Evolutionary conservation across 768 basidiomycete genomes (phyloP).

Genomic region (Steccherinum ochraceum): DNA sequence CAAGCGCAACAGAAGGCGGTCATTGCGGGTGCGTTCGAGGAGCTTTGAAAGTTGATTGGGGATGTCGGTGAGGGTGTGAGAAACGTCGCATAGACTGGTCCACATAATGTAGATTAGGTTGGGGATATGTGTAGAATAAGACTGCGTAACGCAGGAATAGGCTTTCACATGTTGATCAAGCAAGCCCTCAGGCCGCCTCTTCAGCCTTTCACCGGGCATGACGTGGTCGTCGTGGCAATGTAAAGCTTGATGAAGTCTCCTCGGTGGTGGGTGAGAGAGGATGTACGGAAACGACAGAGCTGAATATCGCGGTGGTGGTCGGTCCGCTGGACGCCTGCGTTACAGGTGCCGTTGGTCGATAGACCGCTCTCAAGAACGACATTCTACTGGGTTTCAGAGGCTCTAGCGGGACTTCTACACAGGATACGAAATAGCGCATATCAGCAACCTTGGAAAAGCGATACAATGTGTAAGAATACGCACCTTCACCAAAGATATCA

Average conservation of each 20-base stretch:
- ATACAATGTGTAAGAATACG: not conserved
- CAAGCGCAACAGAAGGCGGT: constrained; percentile 56
- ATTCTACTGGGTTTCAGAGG: not conserved
- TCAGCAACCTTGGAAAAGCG: not conserved
- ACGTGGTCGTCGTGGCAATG: no score
- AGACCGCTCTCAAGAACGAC: no score
- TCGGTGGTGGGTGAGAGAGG: no score
- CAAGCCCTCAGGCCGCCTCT: not conserved
- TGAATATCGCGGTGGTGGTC: not conserved
- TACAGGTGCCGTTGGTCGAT: not conserved
- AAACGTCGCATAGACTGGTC: not conserved
- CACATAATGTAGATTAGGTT: not conserved
- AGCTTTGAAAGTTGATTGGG: constrained; percentile 16
- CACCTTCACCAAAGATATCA: not conserved
- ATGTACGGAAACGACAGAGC: not conserved
- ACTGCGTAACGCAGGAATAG: not conserved
- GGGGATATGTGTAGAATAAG: not conserved
- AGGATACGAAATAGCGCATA: not conserved
- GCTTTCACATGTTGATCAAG: not conserved
- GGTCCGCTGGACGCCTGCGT: not conserved
- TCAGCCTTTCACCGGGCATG: no score
- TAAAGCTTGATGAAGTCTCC: no score
- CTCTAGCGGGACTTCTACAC: not conserved
- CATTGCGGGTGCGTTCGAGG: constrained; percentile 51
- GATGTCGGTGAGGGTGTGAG: no score